Evolutionary conservation across 192 early-diverging fungal genomes (phyloP).

Genomic region (Coemansia sp.): DNA sequence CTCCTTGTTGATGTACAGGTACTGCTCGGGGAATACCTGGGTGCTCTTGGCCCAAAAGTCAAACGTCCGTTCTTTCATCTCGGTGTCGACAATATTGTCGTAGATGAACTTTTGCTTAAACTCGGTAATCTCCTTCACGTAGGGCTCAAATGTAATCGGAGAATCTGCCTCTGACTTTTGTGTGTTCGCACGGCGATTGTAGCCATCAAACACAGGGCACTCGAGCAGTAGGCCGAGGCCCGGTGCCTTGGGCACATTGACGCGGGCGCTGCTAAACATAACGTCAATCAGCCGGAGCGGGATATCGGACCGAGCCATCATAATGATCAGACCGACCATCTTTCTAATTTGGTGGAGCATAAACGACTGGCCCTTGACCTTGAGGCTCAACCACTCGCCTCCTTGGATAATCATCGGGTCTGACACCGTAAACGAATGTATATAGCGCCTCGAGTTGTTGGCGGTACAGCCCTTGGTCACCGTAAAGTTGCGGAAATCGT

Average conservation of each 20-base stretch:
- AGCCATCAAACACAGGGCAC: slow-evolving; percentile 67
- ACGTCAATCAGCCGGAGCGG: slow-evolving; percentile 66
- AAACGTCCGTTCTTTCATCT: slow-evolving; percentile 63
- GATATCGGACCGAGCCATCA: slow-evolving; percentile 75
- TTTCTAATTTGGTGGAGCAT: slow-evolving; percentile 99
- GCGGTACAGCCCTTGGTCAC: slow-evolving; percentile 76
- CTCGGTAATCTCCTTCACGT: slow-evolving; percentile 68
- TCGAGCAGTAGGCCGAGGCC: slow-evolving; percentile 87
- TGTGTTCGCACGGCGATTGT: slow-evolving; percentile 54
- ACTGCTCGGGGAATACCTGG: slow-evolving; percentile 51
- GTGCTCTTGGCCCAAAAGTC: slow-evolving; percentile 47
- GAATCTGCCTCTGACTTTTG: slow-evolving; percentile 29
- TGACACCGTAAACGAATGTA: slow-evolving; percentile 75
- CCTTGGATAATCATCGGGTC: slow-evolving; percentile 68
- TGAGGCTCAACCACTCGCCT: slow-evolving; percentile 89
- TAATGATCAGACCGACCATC: slow-evolving; percentile 91
- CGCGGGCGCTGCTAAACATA: slow-evolving; percentile 63
- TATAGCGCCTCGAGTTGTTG: slow-evolving; percentile 75
- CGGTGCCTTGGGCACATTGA: slow-evolving; percentile 98
- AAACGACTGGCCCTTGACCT: slow-evolving; percentile 93
- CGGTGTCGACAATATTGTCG: slow-evolving; percentile 71
- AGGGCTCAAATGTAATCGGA: slow-evolving; percentile 60
- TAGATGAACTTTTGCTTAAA: slow-evolving; percentile 94
- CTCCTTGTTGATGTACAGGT: slow-evolving; percentile 46
- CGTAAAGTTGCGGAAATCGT: slow-evolving; percentile 97